Evolutionary conservation across 768 basidiomycete species (phyloP).

Genomic region (Auriculariales sp.): DNA sequence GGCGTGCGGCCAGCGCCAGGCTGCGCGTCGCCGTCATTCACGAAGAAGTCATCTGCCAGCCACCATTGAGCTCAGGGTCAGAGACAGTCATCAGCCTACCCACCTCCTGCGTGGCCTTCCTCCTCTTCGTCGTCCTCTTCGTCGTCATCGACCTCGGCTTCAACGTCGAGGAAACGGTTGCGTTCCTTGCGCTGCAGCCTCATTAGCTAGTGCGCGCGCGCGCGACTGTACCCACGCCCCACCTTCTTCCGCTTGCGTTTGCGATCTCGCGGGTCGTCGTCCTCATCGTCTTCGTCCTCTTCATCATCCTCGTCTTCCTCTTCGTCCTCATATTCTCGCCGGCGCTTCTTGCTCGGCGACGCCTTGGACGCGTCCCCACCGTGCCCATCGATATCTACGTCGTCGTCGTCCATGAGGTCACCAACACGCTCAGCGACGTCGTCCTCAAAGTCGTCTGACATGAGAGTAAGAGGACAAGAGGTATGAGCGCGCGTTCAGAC

Average conservation of each 20-base stretch:
- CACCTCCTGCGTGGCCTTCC: slow-evolving; percentile 44
- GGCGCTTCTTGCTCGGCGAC: slow-evolving; percentile 4
- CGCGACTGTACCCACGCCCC: slow-evolving; percentile 20
- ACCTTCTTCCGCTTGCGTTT: slow-evolving; percentile 46
- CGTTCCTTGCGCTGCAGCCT: slow-evolving; percentile 38
- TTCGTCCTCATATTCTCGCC: slow-evolving; percentile 21
- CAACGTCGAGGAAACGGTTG: slow-evolving; percentile 77
- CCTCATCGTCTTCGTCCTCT: slow-evolving; percentile 37
- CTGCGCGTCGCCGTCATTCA: neutral
- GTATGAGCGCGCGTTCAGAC: neutral
- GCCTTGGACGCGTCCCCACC: neutral
- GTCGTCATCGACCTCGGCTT: slow-evolving; percentile 92
- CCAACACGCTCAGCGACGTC: neutral
- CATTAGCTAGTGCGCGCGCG: no score
- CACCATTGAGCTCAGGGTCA: slow-evolving; percentile 2
- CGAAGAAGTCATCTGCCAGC: slow-evolving; percentile 1
- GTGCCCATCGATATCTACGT: slow-evolving; percentile 6
- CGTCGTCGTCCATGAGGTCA: slow-evolving; percentile 9
- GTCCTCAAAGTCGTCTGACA: slow-evolving; percentile 1
- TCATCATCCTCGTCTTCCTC: slow-evolving; percentile 34
- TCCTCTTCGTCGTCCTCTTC: slow-evolving; percentile 91
- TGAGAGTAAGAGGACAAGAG: neutral
- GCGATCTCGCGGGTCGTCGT: slow-evolving; percentile 23
- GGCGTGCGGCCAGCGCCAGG: neutral
- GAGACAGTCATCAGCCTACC: slow-evolving; percentile 22